Evolutionary conservation across 2,329 filamentous ascomycete genomes (phyloP), one percentile per base, ranked within the genome.

Genomic region (Cladophialophora chaetospira): DNA sequence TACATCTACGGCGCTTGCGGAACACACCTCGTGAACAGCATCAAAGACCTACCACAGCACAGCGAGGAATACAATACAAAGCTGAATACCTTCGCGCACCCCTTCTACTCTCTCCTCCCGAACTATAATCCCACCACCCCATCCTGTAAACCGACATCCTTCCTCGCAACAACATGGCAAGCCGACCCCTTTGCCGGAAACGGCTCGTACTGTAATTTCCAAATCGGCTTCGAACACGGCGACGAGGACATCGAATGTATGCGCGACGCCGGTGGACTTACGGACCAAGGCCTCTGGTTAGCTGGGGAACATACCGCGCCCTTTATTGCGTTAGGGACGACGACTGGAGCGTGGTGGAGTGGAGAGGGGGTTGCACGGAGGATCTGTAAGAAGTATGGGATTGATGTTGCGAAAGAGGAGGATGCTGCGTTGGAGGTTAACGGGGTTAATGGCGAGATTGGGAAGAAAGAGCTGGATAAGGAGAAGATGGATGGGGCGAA

Each of bases 231-330:
- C 44, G 76, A 83, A 63, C 77, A 83, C 4, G 89, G 86, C 0
- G 89, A 92, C 64, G 75, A 79, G 55, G 88, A 95, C 69, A 84
- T 96, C 45, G 81, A 87, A 69, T 69, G 72, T 2, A 75, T 87
- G 73, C 71, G 83, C 21, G 67, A 72, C 2, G 82, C 82, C 0
- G 67, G 79, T 42, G 75, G 74, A 1, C 28, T 63, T 17, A 42
- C 26, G 15, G 40, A 53, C 62, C 50, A 85, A 0, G 85, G 88
- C 0, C 69, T 96, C 6, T 96, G 91, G 91, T 79, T 96, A 63
- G 91, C 91, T 0, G 91, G 91, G 0, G 91, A 96, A 73, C 91
- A 96, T 73, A 96, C 91, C 19, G 87, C 90, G 53, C 91, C 92
- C 3, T 96, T 96, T 75, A 86, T 95, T 25, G 91, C 89, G 9